These are phyloP conservation scores for Cercospora sojina DNA, from an alignment of 2,329 filamentous ascomycete species.

Conservation along the genomic window DNA sequence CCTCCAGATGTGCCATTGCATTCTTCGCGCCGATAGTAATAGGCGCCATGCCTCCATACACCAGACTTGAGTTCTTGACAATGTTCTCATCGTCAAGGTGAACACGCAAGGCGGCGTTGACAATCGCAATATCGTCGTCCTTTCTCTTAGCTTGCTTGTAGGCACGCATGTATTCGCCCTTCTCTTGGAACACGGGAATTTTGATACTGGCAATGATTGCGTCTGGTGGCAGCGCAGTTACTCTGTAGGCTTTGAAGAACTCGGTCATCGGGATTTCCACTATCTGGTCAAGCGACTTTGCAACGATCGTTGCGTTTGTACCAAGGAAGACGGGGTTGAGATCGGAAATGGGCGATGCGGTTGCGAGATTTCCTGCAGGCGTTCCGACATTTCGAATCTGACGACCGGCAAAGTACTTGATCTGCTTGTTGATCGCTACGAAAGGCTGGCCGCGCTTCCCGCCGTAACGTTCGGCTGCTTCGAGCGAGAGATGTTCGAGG, in stretches of 20 bases:
- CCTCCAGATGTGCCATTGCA: slow-evolving; percentile 70
- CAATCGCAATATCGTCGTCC: slow-evolving; percentile 97
- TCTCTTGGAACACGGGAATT: slow-evolving; percentile 73
- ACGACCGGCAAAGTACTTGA: slow-evolving; percentile 89
- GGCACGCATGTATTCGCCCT: slow-evolving; percentile 79
- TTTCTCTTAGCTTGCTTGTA: slow-evolving; percentile 98
- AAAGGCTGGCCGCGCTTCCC: slow-evolving; percentile 72
- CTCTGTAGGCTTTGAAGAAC: slow-evolving; percentile 90
- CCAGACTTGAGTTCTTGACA: slow-evolving; percentile 73
- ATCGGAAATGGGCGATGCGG: slow-evolving; percentile 94
- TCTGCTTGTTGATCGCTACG: slow-evolving; percentile 85
- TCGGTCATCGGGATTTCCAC: slow-evolving; percentile 85
- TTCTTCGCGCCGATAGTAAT: slow-evolving; percentile 84
- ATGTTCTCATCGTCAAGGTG: slow-evolving; percentile 66
- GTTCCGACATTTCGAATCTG: slow-evolving; percentile 98
- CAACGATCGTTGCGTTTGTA: slow-evolving; percentile 75
- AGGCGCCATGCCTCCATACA: slow-evolving; percentile 94
- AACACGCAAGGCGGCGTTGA: slow-evolving; percentile 80
- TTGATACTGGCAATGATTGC: slow-evolving; percentile 82
- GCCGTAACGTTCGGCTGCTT: slow-evolving; percentile 79
- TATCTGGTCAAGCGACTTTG: slow-evolving; percentile 70
- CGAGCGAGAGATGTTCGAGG: slow-evolving; percentile 76
- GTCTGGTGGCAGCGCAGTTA: slow-evolving; percentile 75
- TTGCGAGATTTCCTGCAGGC: slow-evolving; percentile 89
- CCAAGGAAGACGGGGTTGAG: slow-evolving; percentile 92